Evolutionary conservation across 225 moss, liverwort and hornwort genomes (phyloP).

Genomic region (Marchantia paleacea): DNA sequence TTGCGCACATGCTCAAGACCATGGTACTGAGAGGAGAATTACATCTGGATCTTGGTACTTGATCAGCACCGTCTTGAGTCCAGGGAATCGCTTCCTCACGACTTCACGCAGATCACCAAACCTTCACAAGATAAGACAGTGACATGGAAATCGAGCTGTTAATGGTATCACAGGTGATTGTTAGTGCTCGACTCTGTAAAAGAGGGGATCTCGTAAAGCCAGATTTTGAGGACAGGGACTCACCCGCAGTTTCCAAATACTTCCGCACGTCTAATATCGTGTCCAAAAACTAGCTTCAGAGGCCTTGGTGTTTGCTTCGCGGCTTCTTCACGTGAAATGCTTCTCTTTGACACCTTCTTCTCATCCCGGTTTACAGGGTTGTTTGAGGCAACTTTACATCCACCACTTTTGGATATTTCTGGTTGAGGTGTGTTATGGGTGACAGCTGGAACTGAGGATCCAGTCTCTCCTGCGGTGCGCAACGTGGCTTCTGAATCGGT

Average conservation of each 20-base stretch:
- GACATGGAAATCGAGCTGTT: background rate
- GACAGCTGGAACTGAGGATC: constrained; percentile 9
- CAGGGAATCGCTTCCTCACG: constrained; percentile 47
- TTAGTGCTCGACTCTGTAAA: background rate
- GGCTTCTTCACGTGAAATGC: constrained; percentile 16
- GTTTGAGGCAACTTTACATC: constrained; percentile 1
- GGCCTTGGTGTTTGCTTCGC: constrained; percentile 26
- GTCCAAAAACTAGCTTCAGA: constrained; percentile 47
- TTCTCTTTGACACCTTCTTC: constrained; percentile 24
- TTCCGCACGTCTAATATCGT: constrained; percentile 56
- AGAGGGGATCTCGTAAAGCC: background rate
- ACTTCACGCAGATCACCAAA: constrained; percentile 47
- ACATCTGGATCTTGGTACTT: constrained; percentile 53
- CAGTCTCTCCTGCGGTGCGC: constrained; percentile 25
- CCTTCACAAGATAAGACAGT: constrained; percentile 21
- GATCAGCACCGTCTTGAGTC: constrained; percentile 44
- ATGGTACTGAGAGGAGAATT: background rate
- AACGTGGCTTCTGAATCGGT: constrained; percentile 30
- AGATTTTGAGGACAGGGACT: background rate
- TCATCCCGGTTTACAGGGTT: constrained; percentile 3
- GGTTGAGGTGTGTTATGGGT: constrained; percentile 18
- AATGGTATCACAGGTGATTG: background rate
- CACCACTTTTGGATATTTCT: constrained; percentile 12
- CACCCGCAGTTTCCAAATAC: constrained; percentile 46
- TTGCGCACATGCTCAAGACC: background rate